Base-by-base conservation (phyloP, 805 yeast species). In the Hemisphaericaspora nanyangensis region DNA sequence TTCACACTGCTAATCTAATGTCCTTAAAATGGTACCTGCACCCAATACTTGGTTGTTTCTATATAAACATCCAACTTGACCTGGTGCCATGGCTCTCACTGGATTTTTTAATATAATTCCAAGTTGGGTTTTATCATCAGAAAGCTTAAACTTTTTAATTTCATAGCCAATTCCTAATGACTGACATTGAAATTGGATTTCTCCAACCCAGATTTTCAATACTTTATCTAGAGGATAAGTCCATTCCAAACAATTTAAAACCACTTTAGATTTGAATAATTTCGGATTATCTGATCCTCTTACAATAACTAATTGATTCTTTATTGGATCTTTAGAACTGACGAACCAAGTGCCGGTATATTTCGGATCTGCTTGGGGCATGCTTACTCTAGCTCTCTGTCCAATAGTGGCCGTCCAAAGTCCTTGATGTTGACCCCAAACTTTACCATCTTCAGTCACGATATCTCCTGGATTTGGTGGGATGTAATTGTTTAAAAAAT, bases 391-490 rank as follows among this genome's bases (percentile, higher is more conserved):
- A 13, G 82, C 74, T 45, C 81, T 77, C 61, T 93, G 98, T 0
- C 99, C 99, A 17, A 91, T 79, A 0, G 99, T 93, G n/a, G 87
- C 91, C 34, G 85, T 79, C 98, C 98, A 93, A 7, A 93, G 56
- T 0, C 99, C 99, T 19, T 74, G 64, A 58, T 93, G 99, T 34
- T 59, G 51, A 0, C 96, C 98, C 78, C 93, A 88, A 0, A 78
- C 69, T 37, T 62, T 65, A 4, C 95, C 95, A 40, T 78, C 83
- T 40, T 74, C 77, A 0, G 90, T 83, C n/a, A 87, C 70, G 7
- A 93, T 78, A 43, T 85, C 74, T 0, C 98, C 99, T 1, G 88
- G 88, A 6, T 70, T 69, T 1, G 84, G 81, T 10, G 71, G 75
- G 3, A 91, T 68, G 52, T 83, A 93, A 47, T 89, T 91, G 42